These are phyloP conservation scores for Fusarium ambrosium DNA, from an alignment of 2,329 filamentous ascomycete genomes.

Conservation along the genomic window DNA sequence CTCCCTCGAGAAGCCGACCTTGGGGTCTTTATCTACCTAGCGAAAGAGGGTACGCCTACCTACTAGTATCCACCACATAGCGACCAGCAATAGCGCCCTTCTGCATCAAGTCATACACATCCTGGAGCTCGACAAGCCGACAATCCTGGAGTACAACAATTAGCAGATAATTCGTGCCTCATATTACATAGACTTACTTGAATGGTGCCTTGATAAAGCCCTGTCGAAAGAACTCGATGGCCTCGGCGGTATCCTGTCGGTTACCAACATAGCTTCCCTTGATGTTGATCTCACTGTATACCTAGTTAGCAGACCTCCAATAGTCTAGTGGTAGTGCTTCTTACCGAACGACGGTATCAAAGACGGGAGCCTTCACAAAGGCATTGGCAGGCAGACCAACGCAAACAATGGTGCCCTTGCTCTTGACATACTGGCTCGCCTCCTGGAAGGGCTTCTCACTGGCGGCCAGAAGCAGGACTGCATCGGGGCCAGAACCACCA, in stretches of 20 bases:
- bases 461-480: constrained; percentile 86
- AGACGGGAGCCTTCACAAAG: constrained; percentile 84
- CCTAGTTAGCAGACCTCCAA: background rate
- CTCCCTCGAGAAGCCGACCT: background rate
- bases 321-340: fast-evolving
- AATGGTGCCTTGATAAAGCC: constrained; percentile 87
- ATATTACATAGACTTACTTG: constrained; percentile 60
- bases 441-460: constrained; percentile 93
- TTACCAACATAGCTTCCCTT: constrained; percentile 93
- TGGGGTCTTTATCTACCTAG: background rate
- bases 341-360: constrained; percentile 78
- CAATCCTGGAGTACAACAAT: constrained; percentile 56
- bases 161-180: background rate
- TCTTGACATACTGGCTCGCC: constrained; percentile 85
- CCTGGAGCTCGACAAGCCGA: constrained; percentile 82
- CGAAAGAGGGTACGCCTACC: constrained; percentile 52
- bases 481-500: constrained; percentile 85
- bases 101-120: constrained; percentile 80
- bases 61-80: constrained; percentile 80
- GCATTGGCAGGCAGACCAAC: constrained; percentile 89
- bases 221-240: constrained; percentile 85
- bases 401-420: constrained; percentile 83
- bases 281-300: constrained; percentile 81
- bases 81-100: constrained; percentile 77
- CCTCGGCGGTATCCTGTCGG: constrained; percentile 85